These are phyloP conservation scores for Cryptococcus sp. DNA, from an alignment of 1,284 basidiomycete species.

Conservation along the genomic window DNA sequence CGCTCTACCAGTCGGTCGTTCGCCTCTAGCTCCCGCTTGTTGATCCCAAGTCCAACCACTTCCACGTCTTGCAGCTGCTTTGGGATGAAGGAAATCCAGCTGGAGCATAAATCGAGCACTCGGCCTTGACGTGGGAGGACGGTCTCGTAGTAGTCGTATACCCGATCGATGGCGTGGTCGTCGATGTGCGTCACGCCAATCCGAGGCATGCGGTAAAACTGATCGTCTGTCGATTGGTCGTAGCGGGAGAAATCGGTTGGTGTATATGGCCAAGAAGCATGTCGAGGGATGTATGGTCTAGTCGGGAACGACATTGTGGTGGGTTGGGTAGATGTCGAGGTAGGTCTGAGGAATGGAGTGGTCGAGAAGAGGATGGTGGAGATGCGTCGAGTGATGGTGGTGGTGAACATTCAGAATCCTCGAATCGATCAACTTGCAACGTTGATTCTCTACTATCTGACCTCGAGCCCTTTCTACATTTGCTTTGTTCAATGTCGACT, in stretches of 20 bases:
- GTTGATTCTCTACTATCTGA: too few species aligned
- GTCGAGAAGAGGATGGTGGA: too few species aligned
- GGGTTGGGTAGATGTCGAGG: too few species aligned
- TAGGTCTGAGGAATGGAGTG: too few species aligned
- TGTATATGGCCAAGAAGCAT: conserved; percentile 19
- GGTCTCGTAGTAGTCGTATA: conserved; percentile 21
- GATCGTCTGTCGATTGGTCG: conserved; percentile 19
- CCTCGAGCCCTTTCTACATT: too few species aligned
- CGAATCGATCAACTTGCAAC: too few species aligned
- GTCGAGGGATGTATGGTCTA: conserved; percentile 4
- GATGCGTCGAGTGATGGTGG: too few species aligned
- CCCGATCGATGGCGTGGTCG: conserved; percentile 18
- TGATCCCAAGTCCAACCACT: conserved; percentile 35
- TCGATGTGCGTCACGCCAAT: conserved; percentile 28
- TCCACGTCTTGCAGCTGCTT: conserved; percentile 12
- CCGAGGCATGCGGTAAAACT: conserved; percentile 26
- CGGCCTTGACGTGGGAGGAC: conserved; percentile 19
- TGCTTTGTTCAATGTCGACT: too few species aligned
- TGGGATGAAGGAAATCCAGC: conserved; percentile 35
- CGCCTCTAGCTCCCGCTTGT: conserved; percentile 20
- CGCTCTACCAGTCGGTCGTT: conserved; percentile 21
- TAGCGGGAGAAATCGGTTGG: conserved; percentile 17
- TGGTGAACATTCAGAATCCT: too few species aligned
- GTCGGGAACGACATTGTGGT: neutral
- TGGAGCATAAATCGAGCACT: conserved; percentile 32